A percentile compares a stretch with the other conserved stretches of the same genome.
phyloP scores from a whole-genome alignment of 306 rosid species.

The Prunus fruticosa region DNA sequence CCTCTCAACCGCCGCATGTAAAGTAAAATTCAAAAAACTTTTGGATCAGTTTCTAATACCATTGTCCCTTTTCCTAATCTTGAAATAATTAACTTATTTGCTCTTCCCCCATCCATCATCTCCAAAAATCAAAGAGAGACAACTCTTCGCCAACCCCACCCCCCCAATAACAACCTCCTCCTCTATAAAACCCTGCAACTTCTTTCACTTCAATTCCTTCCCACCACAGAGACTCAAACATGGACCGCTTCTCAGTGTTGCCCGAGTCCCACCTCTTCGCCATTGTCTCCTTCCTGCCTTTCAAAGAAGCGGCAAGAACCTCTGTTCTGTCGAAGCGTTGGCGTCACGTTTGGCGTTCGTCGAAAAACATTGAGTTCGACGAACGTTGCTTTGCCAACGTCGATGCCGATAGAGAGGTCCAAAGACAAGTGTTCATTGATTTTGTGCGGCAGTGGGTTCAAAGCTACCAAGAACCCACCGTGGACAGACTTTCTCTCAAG shows the following conservation, averaged over 20 bases:
- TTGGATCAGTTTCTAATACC: neutral
- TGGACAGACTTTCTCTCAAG: slow-evolving; percentile 1
- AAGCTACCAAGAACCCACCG: neutral
- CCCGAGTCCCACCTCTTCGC: neutral
- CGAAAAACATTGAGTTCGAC: neutral
- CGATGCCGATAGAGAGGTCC: neutral
- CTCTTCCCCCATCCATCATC: neutral
- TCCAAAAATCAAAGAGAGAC: neutral
- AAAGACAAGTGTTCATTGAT: neutral
- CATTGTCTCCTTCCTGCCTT: neutral
- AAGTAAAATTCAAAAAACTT: neutral
- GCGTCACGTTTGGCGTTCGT: neutral
- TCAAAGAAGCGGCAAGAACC: slow-evolving; percentile 1
- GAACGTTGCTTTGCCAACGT: neutral
- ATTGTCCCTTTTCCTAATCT: neutral
- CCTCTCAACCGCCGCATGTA: too few species aligned
- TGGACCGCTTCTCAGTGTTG: neutral
- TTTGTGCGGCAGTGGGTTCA: neutral
- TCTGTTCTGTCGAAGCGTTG: neutral
- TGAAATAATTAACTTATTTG: too few species aligned
- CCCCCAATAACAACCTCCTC: neutral
- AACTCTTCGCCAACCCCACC: neutral
- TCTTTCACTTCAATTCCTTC: neutral
- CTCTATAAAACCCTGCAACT: neutral
- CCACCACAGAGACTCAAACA: neutral